Evolutionary conservation across 2,329 filamentous ascomycete species (phyloP).

Genomic region (Zymoseptoria passerinii): DNA sequence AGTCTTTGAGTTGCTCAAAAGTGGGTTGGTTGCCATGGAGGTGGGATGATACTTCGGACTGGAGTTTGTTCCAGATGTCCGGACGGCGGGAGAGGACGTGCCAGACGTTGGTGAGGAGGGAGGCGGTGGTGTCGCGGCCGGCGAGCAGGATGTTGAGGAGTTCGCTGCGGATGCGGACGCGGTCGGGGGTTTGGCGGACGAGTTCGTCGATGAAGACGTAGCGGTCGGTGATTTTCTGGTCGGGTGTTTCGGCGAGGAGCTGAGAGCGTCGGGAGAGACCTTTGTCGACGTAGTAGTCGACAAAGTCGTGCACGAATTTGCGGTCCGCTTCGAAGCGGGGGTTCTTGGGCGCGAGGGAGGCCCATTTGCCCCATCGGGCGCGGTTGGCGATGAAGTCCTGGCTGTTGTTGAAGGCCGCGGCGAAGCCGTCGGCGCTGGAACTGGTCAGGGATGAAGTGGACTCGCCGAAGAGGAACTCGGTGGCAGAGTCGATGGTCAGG

Average conservation of each 20-base stretch:
- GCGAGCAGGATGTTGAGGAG: slow-evolving; percentile 46
- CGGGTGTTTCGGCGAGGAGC: slow-evolving; percentile 25
- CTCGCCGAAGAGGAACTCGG: slow-evolving; percentile 59
- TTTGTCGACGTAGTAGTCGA: slow-evolving; percentile 42
- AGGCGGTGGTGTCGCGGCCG: slow-evolving; percentile 48
- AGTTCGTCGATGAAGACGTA: slow-evolving; percentile 46
- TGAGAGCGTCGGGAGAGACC: slow-evolving; percentile 31
- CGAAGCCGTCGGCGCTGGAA: slow-evolving; percentile 24
- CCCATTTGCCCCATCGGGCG: slow-evolving; percentile 18
- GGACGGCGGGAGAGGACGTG: slow-evolving; percentile 27
- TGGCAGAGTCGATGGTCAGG: slow-evolving; percentile 59
- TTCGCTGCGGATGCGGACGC: slow-evolving; percentile 41
- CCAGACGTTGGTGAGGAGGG: slow-evolving; percentile 42
- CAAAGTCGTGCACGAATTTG: slow-evolving; percentile 38
- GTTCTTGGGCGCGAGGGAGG: slow-evolving; percentile 17
- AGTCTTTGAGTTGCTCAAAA: slow-evolving; percentile 29
- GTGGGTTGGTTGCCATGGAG: slow-evolving; percentile 33
- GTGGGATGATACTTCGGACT: slow-evolving; percentile 23
- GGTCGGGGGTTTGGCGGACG: slow-evolving; percentile 39
- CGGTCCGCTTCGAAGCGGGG: slow-evolving; percentile 35
- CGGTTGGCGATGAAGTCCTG: slow-evolving; percentile 24
- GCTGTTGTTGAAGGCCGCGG: slow-evolving; percentile 25
- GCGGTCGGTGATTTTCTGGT: slow-evolving; percentile 27
- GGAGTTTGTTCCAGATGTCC: slow-evolving; percentile 25
- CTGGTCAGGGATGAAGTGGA: slow-evolving; percentile 25